Conservation (phyloP, 2,329 filamentous ascomycete species). For the Pezizomycotina sp. region DNA sequence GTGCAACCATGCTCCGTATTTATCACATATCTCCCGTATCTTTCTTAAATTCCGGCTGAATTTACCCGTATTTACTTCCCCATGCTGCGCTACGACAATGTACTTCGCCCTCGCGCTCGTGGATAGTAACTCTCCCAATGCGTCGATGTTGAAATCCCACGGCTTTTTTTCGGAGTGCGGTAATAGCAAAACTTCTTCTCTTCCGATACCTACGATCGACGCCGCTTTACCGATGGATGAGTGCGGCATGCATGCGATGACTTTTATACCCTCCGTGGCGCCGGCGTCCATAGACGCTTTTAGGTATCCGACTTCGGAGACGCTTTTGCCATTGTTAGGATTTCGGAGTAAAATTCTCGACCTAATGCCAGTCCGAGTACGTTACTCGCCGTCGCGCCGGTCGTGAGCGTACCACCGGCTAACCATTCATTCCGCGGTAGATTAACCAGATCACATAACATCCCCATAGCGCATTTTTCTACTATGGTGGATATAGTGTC, state of each 20-base stretch:
- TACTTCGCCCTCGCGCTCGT: constrained; percentile 36
- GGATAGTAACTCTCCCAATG: constrained; percentile 43
- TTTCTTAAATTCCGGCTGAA: constrained; percentile 43
- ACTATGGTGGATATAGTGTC: constrained; percentile 62
- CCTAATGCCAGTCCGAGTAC: constrained; percentile 51
- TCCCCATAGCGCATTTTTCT: constrained; percentile 52
- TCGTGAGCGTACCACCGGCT: constrained; percentile 35
- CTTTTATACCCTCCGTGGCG: constrained; percentile 46
- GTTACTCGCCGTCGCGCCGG: constrained; percentile 53
- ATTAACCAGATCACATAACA: constrained; percentile 51
- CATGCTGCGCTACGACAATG: constrained; percentile 69
- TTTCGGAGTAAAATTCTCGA: constrained; percentile 46
- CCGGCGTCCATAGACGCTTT: constrained; percentile 48
- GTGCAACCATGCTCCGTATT: constrained; percentile 65
- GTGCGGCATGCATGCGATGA: constrained; percentile 68
- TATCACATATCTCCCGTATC: constrained; percentile 53
- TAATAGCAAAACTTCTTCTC: constrained; percentile 48
- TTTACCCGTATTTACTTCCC: constrained; percentile 78
- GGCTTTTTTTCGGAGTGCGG: constrained; percentile 37
- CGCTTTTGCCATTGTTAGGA: constrained; percentile 28
- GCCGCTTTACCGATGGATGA: constrained; percentile 74
- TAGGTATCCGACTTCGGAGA: constrained; percentile 55
- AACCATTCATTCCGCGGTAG: constrained; percentile 48
- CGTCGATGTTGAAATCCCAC: constrained; percentile 53
- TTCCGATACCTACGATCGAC: constrained; percentile 62